A percentile compares a stretch with the other conserved stretches of the same genome.
These are phyloP conservation scores for Gossypium arboreum DNA, from an alignment of 345 rosid genomes.

Conservation along the genomic window DNA sequence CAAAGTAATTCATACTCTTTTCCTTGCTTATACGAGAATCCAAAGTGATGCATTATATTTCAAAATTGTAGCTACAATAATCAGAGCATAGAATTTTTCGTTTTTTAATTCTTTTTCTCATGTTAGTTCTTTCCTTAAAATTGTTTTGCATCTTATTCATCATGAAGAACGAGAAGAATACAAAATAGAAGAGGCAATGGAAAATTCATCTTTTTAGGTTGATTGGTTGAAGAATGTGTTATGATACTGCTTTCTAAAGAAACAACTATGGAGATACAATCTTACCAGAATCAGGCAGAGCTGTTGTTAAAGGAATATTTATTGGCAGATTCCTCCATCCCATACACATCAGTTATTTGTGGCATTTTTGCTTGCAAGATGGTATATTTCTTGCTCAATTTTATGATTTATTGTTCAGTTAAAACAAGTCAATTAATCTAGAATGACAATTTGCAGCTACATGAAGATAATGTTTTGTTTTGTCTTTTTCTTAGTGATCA, in stretches of 20 bases:
- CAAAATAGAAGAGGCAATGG: neutral
- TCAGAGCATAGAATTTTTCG: neutral
- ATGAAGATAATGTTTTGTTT: neutral
- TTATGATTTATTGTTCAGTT: neutral
- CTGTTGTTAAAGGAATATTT: slow-evolving; percentile 51
- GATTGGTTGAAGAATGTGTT: slow-evolving; percentile 18
- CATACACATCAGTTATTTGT: slow-evolving; percentile 51
- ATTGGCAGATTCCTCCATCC: slow-evolving; percentile 47
- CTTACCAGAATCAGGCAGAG: slow-evolving; percentile 56
- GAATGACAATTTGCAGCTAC: neutral
- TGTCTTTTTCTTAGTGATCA: neutral
- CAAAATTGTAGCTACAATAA: neutral
- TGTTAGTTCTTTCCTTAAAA: neutral
- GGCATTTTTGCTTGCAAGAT: slow-evolving; percentile 52
- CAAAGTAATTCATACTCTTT: neutral
- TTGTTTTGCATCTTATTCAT: neutral
- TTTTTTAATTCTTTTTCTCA: neutral
- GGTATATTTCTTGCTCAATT: slow-evolving; percentile 31
- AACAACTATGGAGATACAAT: slow-evolving; percentile 29
- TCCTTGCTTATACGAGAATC: neutral
- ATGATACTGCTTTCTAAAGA: slow-evolving; percentile 16
- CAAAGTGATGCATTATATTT: neutral
- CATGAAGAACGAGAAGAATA: neutral
- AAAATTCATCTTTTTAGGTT: slow-evolving; percentile 8
- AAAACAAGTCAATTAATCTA: neutral